Percentiles rank a stretch among this genome's conserved stretches.
Evolutionary conservation across 257 asterid species (phyloP).

Genomic region (Fraxinus anomala): DNA sequence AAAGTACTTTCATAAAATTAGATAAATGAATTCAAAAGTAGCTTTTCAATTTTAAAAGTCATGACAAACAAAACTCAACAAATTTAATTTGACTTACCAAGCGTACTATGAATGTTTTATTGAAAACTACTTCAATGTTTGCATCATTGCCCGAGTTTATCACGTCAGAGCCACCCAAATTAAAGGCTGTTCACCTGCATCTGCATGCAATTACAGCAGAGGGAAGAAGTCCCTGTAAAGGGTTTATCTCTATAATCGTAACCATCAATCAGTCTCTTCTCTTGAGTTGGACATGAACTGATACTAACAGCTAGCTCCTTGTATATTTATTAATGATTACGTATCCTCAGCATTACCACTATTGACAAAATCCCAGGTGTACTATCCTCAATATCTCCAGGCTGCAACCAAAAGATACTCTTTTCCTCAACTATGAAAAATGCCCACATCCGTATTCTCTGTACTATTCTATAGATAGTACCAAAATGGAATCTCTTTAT

Average conservation of each 20-base stretch:
- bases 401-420: neutral
- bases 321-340: conserved; percentile 35
- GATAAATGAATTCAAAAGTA: no score
- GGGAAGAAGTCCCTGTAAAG: neutral
- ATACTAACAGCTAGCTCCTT: neutral
- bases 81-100: no score
- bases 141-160: neutral
- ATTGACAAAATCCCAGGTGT: conserved; percentile 29
- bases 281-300: conserved; percentile 8
- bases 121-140: neutral
- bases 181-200: conserved; percentile 11
- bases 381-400: conserved; percentile 13
- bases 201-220: conserved; percentile 2
- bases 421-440: conserved; percentile 25
- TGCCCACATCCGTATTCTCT: conserved; percentile 24
- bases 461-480: conserved; percentile 2
- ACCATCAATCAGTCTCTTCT: conserved; percentile 22
- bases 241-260: neutral
- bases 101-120: no score
- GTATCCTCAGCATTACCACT: conserved; percentile 36
- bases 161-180: conserved; percentile 6
- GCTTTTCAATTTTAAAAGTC: no score
- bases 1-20: no score
- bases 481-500: conserved; percentile 42
- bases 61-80: no score